A percentile compares a stretch with the other conserved stretches of the same genome.
Evolutionary conservation across 2,329 filamentous ascomycete genomes (phyloP).

Genomic region (Dryadomyces sulphureus): DNA sequence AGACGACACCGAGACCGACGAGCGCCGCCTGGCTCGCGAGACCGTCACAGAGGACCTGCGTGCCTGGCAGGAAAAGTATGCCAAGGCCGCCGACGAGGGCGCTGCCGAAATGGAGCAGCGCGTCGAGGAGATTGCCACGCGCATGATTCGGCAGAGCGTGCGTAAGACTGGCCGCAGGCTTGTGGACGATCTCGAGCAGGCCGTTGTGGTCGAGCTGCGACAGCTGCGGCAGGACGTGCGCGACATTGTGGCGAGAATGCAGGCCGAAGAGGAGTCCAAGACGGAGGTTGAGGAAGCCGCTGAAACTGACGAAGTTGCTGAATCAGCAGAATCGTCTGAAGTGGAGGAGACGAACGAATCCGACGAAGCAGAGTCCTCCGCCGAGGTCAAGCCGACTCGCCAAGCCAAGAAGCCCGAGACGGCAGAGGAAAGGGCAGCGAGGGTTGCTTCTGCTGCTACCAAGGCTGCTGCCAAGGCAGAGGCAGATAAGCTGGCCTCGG

Average conservation of each 20-base stretch:
- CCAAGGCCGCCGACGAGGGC: constrained; percentile 72
- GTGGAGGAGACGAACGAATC: neutral
- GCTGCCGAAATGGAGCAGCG: constrained; percentile 56
- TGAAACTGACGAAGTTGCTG: neutral
- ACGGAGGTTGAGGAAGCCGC: neutral
- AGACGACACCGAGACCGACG: constrained; percentile 36
- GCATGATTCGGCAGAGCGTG: constrained; percentile 49
- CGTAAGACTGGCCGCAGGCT: constrained; percentile 50
- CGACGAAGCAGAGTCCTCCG: neutral
- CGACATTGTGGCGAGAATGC: constrained; percentile 31
- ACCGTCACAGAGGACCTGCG: constrained; percentile 65
- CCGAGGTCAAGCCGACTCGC: no score
- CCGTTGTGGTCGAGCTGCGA: constrained; percentile 47
- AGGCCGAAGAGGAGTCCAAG: constrained; percentile 27
- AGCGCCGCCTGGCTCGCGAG: constrained; percentile 43
- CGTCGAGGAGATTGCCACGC: constrained; percentile 40
- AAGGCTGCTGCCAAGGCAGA: no score
- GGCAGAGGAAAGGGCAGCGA: no score
- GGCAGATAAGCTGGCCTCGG: neutral
- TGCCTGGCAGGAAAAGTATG: constrained; percentile 79
- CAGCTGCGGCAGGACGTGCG: constrained; percentile 52
- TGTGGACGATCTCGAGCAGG: constrained; percentile 52
- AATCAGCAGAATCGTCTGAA: no score
- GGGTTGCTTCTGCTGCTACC: no score
- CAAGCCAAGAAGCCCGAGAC: no score